These are phyloP conservation scores for Xylaria multiplex DNA, from an alignment of 2,329 filamentous ascomycete species.

Conservation along the genomic window DNA sequence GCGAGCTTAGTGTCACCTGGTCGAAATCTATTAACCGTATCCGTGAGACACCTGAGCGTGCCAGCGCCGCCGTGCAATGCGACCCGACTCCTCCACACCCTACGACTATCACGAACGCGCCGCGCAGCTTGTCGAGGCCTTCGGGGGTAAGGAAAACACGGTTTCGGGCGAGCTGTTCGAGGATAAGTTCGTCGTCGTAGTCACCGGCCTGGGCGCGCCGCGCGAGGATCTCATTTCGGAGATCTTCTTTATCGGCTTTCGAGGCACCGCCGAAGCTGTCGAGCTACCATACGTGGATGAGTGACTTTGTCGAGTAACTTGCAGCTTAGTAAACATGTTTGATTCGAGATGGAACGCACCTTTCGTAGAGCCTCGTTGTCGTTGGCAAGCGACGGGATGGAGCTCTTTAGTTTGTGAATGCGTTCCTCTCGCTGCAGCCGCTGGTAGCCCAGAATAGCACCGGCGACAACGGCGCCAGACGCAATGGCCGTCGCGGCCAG, in stretches of 20 bases:
- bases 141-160: constrained; percentile 87
- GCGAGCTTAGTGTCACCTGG: constrained; percentile 91
- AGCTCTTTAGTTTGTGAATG: constrained; percentile 67
- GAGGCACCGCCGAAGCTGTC: constrained; percentile 66
- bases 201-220: constrained; percentile 69
- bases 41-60: constrained; percentile 87
- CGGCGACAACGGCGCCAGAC: constrained; percentile 69
- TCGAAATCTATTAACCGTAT: constrained; percentile 95
- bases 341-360: constrained; percentile 44
- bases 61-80: constrained; percentile 86
- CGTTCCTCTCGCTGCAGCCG: constrained; percentile 65
- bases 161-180: constrained; percentile 94
- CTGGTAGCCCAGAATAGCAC: constrained; percentile 71
- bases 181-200: constrained; percentile 81
- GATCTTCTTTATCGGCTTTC: constrained; percentile 66
- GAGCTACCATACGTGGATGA: constrained; percentile 57
- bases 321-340: too few species aligned
- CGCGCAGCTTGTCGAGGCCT: constrained; percentile 81
- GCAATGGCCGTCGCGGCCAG: constrained; percentile 76
- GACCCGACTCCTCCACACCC: constrained; percentile 96
- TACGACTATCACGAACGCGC: constrained; percentile 86
- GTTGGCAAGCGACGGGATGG: constrained; percentile 60
- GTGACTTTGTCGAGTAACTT: neutral
- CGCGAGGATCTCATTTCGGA: constrained; percentile 67
- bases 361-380: constrained; percentile 51